Evolutionary conservation across 306 rosid genomes (phyloP).

Genomic region (Luffa aegyptiaca): DNA sequence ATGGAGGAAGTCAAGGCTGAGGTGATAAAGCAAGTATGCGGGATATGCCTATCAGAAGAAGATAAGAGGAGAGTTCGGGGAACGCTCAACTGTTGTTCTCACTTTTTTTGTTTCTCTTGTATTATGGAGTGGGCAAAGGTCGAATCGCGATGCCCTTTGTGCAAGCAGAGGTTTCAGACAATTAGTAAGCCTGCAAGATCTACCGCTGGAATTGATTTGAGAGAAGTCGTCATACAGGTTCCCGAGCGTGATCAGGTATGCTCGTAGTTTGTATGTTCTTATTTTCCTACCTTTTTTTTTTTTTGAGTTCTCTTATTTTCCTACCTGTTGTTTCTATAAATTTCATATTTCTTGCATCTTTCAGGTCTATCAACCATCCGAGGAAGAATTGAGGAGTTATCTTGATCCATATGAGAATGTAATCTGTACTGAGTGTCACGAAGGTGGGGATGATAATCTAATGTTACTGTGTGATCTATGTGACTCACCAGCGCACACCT

Average conservation of each 20-base stretch:
- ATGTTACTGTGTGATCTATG: constrained; percentile 91
- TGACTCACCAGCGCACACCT: constrained; percentile 97
- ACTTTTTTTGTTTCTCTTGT: constrained; percentile 85
- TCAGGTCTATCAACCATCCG: constrained; percentile 97
- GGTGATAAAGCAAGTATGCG: constrained; percentile 73
- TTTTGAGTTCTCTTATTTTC: constrained; percentile 1
- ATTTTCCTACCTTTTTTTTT: neutral
- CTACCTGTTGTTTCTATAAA: constrained; percentile 1
- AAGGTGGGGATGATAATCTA: constrained; percentile 87
- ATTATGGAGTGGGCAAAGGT: constrained; percentile 99
- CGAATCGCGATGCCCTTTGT: constrained; percentile 95
- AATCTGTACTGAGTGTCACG: constrained; percentile 79
- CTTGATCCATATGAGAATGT: constrained; percentile 88
- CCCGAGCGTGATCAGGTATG: constrained; percentile 97
- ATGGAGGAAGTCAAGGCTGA: constrained; percentile 51
- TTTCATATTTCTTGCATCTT: constrained; percentile 16
- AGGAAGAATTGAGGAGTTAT: constrained; percentile 94
- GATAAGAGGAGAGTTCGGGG: constrained; percentile 86
- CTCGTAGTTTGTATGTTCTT: constrained; percentile 11
- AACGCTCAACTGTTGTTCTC: constrained; percentile 78
- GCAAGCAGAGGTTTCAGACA: constrained; percentile 90
- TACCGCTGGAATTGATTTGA: constrained; percentile 47
- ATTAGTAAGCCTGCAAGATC: constrained; percentile 69
- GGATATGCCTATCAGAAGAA: constrained; percentile 93
- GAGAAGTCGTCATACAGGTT: constrained; percentile 56